Evolutionary conservation across 2,329 filamentous ascomycete genomes (phyloP).

Genomic region (Diplodia seriata): DNA sequence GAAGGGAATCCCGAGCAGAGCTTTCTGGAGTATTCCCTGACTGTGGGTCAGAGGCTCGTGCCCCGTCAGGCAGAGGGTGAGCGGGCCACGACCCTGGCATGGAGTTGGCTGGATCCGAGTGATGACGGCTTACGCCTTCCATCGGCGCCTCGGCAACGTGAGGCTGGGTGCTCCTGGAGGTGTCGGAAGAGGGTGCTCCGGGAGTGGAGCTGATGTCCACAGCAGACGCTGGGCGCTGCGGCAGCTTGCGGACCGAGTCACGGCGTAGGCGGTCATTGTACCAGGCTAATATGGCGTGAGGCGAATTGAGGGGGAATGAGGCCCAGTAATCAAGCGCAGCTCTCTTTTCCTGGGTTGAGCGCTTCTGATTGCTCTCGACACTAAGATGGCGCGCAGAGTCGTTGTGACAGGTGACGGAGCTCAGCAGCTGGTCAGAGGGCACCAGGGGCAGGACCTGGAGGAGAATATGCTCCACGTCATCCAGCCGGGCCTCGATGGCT

Average conservation of each 20-base stretch:
- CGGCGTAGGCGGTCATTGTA: slow-evolving; percentile 19
- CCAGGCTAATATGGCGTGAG: slow-evolving; percentile 24
- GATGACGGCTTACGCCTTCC: slow-evolving; percentile 3
- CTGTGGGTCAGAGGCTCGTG: slow-evolving; percentile 6
- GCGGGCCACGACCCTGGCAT: slow-evolving; percentile 9
- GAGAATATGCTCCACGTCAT: slow-evolving; percentile 31
- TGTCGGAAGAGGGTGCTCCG: neutral
- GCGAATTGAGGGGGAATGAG: slow-evolving; percentile 31
- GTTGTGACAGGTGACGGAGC: slow-evolving; percentile 12
- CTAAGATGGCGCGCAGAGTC: neutral
- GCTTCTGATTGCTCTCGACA: slow-evolving; percentile 24
- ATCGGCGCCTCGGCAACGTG: slow-evolving; percentile 17
- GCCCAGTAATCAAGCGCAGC: slow-evolving; percentile 30
- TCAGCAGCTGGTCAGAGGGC: slow-evolving; percentile 20
- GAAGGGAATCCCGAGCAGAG: neutral
- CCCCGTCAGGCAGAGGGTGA: neutral
- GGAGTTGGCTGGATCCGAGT: slow-evolving; percentile 6
- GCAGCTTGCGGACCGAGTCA: neutral
- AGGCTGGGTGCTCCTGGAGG: slow-evolving; percentile 8
- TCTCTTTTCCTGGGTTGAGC: slow-evolving; percentile 32
- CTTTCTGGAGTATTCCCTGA: slow-evolving; percentile 1
- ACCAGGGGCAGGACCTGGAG: slow-evolving; percentile 29
- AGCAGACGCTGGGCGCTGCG: neutral
- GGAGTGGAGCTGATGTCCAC: slow-evolving; percentile 7
- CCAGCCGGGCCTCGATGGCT: slow-evolving; percentile 32